phyloP scores from a whole-genome alignment of 371 early-diverging fungal genomes.

The Mucor racemosus region DNA sequence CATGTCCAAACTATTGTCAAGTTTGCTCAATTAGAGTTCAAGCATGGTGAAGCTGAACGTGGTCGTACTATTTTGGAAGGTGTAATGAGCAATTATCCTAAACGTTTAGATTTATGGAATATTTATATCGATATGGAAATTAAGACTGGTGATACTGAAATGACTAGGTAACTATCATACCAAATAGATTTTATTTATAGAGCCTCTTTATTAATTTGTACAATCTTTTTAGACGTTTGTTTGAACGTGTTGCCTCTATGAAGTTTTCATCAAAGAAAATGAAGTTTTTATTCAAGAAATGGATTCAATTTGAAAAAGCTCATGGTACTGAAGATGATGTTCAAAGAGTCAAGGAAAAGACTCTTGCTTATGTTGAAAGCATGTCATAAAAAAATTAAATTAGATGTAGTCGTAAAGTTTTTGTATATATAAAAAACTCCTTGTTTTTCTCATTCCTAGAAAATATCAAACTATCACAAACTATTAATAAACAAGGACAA shows the following conservation, averaged over 20 bases:
- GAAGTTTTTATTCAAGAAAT: conserved; percentile 98
- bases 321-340: conserved; percentile 78
- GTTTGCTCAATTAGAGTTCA: conserved; percentile 95
- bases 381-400: conserved; percentile 22
- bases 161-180: conserved; percentile 58
- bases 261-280: conserved; percentile 96
- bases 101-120: conserved; percentile 94
- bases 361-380: conserved; percentile 85
- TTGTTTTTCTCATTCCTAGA: conserved; percentile 5
- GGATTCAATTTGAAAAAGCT: conserved; percentile 91
- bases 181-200: not conserved
- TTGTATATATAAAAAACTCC: conserved; percentile 12
- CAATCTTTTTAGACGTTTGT: conserved; percentile 70
- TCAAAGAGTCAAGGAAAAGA: conserved; percentile 86
- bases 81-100: conserved; percentile 88
- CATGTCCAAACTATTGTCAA: conserved; percentile 84
- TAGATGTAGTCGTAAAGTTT: not conserved
- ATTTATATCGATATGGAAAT: conserved; percentile 96
- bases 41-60: conserved; percentile 91
- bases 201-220: not conserved
- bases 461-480: conserved; percentile 1
- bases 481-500: conserved; percentile 4
- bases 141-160: conserved; percentile 67
- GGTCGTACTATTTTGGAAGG: conserved; percentile 97
- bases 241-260: conserved; percentile 84